Evolutionary conservation across 352 stramenopile genomes (phyloP).

Genomic region (Blastocystis sp.): DNA sequence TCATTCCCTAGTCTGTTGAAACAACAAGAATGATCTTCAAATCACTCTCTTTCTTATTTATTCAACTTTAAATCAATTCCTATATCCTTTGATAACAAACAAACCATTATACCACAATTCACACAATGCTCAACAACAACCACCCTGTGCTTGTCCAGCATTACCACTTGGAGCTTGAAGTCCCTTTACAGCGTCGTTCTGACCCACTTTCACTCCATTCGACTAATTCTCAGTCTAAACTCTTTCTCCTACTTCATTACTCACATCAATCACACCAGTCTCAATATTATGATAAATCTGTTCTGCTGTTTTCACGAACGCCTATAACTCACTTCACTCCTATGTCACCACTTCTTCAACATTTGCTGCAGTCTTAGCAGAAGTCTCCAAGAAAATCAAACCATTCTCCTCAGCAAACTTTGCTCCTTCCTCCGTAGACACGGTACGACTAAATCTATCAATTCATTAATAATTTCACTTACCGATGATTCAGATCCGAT

Average conservation of each 20-base stretch:
- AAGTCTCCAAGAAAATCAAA: slow-evolving; percentile 98
- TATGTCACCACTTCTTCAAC: slow-evolving; percentile 81
- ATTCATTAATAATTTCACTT: background rate
- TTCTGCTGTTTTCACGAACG: slow-evolving; percentile 86
- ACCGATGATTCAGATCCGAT: slow-evolving; percentile 86
- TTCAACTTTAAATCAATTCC: background rate
- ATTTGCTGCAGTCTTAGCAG: slow-evolving; percentile 94
- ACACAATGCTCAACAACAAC: slow-evolving; percentile 32
- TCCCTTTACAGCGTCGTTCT: slow-evolving; percentile 54
- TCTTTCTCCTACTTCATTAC: slow-evolving; percentile 73
- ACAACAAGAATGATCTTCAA: background rate
- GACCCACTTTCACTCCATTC: slow-evolving; percentile 53
- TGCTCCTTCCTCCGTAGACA: slow-evolving; percentile 91
- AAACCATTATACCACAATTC: slow-evolving; percentile 21
- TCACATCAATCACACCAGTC: slow-evolving; percentile 83
- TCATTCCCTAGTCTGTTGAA: background rate
- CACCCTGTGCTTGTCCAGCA: slow-evolving; percentile 27
- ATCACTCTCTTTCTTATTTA: background rate
- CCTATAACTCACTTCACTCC: slow-evolving; percentile 66
- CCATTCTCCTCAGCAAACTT: slow-evolving; percentile 96
- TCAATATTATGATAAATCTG: slow-evolving; percentile 92
- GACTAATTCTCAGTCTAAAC: background rate
- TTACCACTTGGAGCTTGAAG: slow-evolving; percentile 32
- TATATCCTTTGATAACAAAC: background rate
- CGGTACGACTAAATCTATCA: slow-evolving; percentile 71